Evolutionary conservation across 2,329 filamentous ascomycete species (phyloP).

Genomic region (Aaosphaeria pasadenensis): DNA sequence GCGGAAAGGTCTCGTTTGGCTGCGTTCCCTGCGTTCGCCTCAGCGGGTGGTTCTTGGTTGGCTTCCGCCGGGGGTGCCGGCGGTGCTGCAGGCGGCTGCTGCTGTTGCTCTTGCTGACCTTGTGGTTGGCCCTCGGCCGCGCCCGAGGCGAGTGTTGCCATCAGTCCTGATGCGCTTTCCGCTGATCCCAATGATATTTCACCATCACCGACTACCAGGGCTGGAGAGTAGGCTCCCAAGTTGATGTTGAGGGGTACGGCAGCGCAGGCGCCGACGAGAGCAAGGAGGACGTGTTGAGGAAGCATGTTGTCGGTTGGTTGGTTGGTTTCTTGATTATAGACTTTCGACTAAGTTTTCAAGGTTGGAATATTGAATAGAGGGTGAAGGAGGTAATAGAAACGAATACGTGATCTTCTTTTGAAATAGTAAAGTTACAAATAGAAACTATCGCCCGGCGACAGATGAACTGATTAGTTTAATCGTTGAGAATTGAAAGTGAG

Average conservation of each 20-base stretch:
- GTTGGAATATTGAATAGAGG: conserved; percentile 5
- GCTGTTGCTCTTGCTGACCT: conserved; percentile 14
- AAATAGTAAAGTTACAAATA: conserved; percentile 14
- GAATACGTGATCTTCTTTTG: conserved; percentile 18
- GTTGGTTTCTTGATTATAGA: conserved; percentile 9
- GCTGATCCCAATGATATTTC: conserved; percentile 49
- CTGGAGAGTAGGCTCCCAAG: conserved; percentile 51
- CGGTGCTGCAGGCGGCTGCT: conserved; percentile 6
- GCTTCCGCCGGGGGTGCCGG: conserved; percentile 10
- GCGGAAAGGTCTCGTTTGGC: conserved; percentile 23
- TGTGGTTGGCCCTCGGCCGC: conserved; percentile 12
- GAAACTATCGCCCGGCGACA: conserved; percentile 32
- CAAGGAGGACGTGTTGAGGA: conserved; percentile 35
- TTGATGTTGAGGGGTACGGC: conserved; percentile 53
- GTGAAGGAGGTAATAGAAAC: conserved; percentile 6
- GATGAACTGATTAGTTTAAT: conserved; percentile 18
- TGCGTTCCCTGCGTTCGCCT: conserved; percentile 15
- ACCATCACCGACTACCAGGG: conserved; percentile 54
- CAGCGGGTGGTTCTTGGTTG: conserved; percentile 6
- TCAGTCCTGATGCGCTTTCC: conserved; percentile 41
- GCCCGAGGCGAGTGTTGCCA: conserved; percentile 46
- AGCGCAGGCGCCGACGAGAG: conserved; percentile 33
- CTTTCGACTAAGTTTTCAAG: conserved; percentile 15
- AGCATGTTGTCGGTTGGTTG: conserved; percentile 31
- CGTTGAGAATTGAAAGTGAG: conserved; percentile 34